Percentiles rank a stretch among this genome's conserved stretches.
Conservation (phyloP, 1,284 basidiomycete genomes). For the Boletus mariae region DNA sequence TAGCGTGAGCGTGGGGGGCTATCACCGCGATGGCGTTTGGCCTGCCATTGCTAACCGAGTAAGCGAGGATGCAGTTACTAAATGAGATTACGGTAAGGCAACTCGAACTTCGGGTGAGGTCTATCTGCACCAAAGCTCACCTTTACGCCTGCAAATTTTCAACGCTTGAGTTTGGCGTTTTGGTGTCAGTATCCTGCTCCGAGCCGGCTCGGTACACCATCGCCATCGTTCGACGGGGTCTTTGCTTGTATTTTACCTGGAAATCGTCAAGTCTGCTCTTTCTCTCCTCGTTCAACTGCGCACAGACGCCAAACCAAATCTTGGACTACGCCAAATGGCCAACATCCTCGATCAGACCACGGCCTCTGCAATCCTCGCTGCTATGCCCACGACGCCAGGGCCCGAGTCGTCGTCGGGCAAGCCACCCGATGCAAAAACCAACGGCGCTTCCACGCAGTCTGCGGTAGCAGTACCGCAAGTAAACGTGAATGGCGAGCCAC, state of each 20-base stretch:
- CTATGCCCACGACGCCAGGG: slow-evolving; percentile 1
- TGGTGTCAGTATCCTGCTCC: slow-evolving; percentile 7
- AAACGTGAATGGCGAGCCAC: slow-evolving; percentile 33
- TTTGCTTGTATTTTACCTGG: slow-evolving; percentile 25
- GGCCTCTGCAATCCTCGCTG: slow-evolving; percentile 3
- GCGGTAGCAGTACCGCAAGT: slow-evolving; percentile 32
- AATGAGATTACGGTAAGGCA: slow-evolving; percentile 28
- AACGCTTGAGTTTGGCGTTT: slow-evolving; percentile 13
- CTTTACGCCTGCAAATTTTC: slow-evolving; percentile 29
- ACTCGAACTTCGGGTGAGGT: slow-evolving; percentile 7
- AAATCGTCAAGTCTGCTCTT: neutral
- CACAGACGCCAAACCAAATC: slow-evolving; percentile 2
- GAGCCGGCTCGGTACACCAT: slow-evolving; percentile 9
- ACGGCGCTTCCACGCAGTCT: slow-evolving; percentile 13
- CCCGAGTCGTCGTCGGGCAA: slow-evolving; percentile 7
- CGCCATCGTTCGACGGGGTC: slow-evolving; percentile 8
- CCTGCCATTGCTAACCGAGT: slow-evolving; percentile 5
- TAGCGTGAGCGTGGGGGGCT: neutral
- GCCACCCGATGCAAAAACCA: slow-evolving; percentile 7
- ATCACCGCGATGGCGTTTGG: neutral
- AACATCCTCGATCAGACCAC: slow-evolving; percentile 22
- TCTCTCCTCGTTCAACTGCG: neutral
- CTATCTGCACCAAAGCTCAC: slow-evolving; percentile 23
- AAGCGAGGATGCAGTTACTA: slow-evolving; percentile 23
- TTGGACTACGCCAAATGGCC: slow-evolving; percentile 20